Base-by-base conservation (phyloP, 305 asterid genomes). In the Fraxinus latifolia region DNA sequence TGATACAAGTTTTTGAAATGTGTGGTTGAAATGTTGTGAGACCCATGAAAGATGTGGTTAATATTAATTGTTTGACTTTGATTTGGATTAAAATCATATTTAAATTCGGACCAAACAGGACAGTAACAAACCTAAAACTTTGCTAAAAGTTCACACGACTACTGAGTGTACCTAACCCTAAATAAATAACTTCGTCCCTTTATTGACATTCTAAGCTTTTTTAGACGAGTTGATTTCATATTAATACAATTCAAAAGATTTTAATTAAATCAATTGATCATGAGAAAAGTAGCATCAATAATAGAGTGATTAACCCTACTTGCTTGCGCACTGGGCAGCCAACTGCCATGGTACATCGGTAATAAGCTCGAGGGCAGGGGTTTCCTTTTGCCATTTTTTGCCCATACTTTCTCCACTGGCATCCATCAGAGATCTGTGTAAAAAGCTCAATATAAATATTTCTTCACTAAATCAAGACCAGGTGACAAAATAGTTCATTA, bases 331-430 rank as follows among this genome's bases (percentile, higher is more conserved):
- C 95, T 0, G 93, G 93, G 58, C 95, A 91, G 0, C 84, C 90
- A 17, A 53, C 83, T 5, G 85, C 91, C 90, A 91, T 88, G n/a
- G 93, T 87, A 74, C 95, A 91, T 3, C 92, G 89, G 75, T 90
- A 91, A 27, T 91, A 91, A 60, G 93, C 95, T 80, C 93, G 82
- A 8, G 95, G 95, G 78, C 86, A 91, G 2, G 95, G 95, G 78
- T 90, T 91, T 39, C 91, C 91, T 80, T 90, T 91, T 0, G 95
- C 92, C 88, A 88, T 86, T 80, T 90, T 91, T 82, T 91, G 95
- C 4, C 93, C 95, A 39, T 91, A 91, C 79, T 91, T 91, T 71
- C 95, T 86, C 95, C 95, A 91, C 39, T 91, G 95, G 33, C 93
- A 91, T 31, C 95, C 95, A 88, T 91, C 95, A 0, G 85, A 80